Percentiles rank a stretch among this genome's conserved stretches.
Evolutionary conservation across 305 asterid genomes (phyloP).

Genomic region (Rubia peregrina): DNA sequence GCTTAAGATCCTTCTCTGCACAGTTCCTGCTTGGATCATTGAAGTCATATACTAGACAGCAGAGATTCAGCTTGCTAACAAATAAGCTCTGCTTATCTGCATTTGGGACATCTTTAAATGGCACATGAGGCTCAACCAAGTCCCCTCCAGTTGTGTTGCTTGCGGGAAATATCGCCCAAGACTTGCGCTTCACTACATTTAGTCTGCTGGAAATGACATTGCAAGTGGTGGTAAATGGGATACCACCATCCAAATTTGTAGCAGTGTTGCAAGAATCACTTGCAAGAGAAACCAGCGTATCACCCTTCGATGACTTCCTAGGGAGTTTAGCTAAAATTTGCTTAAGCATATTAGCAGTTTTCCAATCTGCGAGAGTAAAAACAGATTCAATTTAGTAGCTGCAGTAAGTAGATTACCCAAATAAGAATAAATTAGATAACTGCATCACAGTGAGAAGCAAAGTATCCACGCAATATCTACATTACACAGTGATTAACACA

Average conservation of each 20-base stretch:
- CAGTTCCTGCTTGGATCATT: slow-evolving; percentile 29
- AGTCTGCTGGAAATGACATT: slow-evolving; percentile 34
- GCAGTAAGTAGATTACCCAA: neutral
- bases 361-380: slow-evolving; percentile 20
- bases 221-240: slow-evolving; percentile 33
- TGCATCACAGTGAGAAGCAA: neutral
- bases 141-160: slow-evolving; percentile 33
- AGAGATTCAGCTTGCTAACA: slow-evolving; percentile 35
- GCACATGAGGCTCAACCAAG: slow-evolving; percentile 30
- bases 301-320: slow-evolving; percentile 33
- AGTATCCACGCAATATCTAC: neutral
- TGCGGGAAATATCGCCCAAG: slow-evolving; percentile 42
- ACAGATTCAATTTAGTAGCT: slow-evolving; percentile 13
- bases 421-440: neutral
- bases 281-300: slow-evolving; percentile 27
- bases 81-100: slow-evolving; percentile 38
- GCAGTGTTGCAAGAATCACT: slow-evolving; percentile 27
- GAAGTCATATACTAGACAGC: slow-evolving; percentile 36
- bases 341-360: slow-evolving; percentile 41
- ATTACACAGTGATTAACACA: neutral
- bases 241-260: slow-evolving; percentile 23
- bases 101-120: slow-evolving; percentile 38
- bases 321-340: slow-evolving; percentile 47
- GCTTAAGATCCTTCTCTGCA: slow-evolving; percentile 36
- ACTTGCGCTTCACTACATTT: slow-evolving; percentile 38